phyloP scores from a whole-genome alignment of 768 basidiomycete genomes.

The Trametes sanguinea region DNA sequence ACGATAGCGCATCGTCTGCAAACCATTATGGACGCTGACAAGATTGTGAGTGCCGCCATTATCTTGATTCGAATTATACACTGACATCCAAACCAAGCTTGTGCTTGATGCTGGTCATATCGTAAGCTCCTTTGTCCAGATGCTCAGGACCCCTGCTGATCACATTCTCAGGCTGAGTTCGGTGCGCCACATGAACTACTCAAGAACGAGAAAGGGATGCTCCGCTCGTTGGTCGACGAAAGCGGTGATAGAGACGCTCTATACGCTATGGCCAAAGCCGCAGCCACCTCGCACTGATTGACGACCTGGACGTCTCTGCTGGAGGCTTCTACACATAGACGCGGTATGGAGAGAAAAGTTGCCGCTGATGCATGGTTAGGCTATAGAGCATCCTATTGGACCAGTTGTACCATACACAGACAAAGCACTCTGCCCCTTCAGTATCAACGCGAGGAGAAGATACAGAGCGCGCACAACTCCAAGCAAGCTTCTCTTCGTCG shows the following conservation, averaged over 20 bases:
- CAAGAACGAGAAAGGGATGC: slow-evolving; percentile 48
- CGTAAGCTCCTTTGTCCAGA: slow-evolving; percentile 30
- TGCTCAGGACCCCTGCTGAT: not conserved
- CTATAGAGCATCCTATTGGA: not conserved
- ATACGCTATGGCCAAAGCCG: slow-evolving; percentile 41
- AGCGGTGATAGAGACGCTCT: slow-evolving; percentile 54
- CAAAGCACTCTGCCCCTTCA: too few relatives aligned
- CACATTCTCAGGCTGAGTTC: slow-evolving; percentile 45
- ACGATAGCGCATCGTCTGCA: slow-evolving; percentile 51
- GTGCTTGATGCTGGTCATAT: slow-evolving; percentile 45
- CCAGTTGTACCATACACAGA: too few relatives aligned
- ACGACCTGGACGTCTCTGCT: not conserved
- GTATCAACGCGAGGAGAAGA: too few relatives aligned
- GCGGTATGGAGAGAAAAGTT: not conserved
- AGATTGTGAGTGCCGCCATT: slow-evolving; percentile 41
- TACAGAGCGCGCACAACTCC: too few relatives aligned
- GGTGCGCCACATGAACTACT: slow-evolving; percentile 54
- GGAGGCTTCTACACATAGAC: not conserved
- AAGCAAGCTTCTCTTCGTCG: too few relatives aligned
- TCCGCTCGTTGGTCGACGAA: slow-evolving; percentile 58
- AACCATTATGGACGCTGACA: slow-evolving; percentile 55
- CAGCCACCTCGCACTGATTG: not conserved
- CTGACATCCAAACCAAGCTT: slow-evolving; percentile 32
- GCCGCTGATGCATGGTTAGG: not conserved
- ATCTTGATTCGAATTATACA: not conserved